Conservation (phyloP, 2,329 filamentous ascomycete genomes). For the Fusarium foetens region DNA sequence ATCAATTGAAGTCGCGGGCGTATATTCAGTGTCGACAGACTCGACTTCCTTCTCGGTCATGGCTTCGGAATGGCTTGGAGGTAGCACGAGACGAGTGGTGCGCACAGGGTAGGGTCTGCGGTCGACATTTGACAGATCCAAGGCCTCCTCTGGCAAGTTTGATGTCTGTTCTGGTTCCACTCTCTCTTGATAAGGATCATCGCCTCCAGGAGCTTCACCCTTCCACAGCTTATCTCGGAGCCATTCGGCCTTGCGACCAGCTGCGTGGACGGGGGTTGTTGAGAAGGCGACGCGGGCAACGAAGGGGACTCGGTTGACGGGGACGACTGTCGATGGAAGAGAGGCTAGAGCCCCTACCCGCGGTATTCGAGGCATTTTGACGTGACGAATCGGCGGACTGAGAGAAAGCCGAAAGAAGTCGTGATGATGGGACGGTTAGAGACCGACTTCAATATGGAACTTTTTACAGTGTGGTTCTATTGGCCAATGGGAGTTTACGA, state of each 20-base stretch:
- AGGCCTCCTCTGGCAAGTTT: constrained; percentile 48
- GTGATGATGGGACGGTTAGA: constrained; percentile 14
- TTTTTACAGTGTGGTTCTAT: constrained; percentile 41
- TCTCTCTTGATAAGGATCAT: constrained; percentile 53
- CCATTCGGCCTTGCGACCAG: constrained; percentile 50
- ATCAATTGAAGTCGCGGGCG: constrained; percentile 57
- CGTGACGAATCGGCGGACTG: constrained; percentile 1
- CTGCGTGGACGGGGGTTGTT: constrained; percentile 43
- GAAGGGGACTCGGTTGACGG: constrained; percentile 44
- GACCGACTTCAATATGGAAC: constrained; percentile 38
- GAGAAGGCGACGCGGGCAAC: constrained; percentile 47
- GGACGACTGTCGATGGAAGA: constrained; percentile 43
- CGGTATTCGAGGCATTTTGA: constrained; percentile 57
- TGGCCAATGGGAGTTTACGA: constrained; percentile 43
- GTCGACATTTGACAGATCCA: constrained; percentile 36
- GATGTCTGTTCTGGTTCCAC: constrained; percentile 43
- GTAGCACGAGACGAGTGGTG: constrained; percentile 48
- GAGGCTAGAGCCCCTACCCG: constrained; percentile 50
- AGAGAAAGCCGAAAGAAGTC: constrained; percentile 24
- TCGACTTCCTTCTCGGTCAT: constrained; percentile 47
- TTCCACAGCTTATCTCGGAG: constrained; percentile 55
- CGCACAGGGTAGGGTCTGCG: constrained; percentile 43
- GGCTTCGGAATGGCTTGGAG: constrained; percentile 49
- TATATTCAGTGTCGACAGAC: constrained; percentile 53
- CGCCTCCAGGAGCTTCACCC: constrained; percentile 51